Conservation (phyloP, 805 yeast species). For the Ogataea pignaliae region DNA sequence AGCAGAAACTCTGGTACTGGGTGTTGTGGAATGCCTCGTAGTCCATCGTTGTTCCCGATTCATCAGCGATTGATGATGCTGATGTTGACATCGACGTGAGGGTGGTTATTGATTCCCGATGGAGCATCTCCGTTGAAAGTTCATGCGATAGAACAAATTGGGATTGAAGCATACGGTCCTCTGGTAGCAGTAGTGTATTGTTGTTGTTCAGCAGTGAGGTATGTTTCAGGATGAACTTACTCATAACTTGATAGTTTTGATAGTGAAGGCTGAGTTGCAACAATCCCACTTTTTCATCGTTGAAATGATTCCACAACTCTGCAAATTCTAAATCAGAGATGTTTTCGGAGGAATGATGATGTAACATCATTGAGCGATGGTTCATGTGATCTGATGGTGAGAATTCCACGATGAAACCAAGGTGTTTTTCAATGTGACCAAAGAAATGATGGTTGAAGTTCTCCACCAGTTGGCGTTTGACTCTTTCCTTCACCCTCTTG, state of each 20-base stretch:
- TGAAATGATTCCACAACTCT: not conserved
- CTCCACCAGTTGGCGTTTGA: not conserved
- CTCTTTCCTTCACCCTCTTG: not conserved
- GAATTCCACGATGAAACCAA: not conserved
- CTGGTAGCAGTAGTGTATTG: not conserved
- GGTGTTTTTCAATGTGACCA: not conserved
- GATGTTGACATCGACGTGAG: too few relatives aligned
- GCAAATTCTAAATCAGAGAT: not conserved
- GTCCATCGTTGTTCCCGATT: too few relatives aligned
- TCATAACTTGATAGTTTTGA: not conserved
- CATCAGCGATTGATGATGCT: too few relatives aligned
- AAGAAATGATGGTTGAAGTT: constrained; percentile 1
- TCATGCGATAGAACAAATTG: not conserved
- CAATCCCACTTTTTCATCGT: not conserved
- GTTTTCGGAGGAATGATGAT: not conserved
- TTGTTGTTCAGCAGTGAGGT: not conserved
- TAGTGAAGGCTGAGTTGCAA: not conserved
- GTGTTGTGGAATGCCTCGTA: too few relatives aligned
- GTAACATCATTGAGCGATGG: not conserved
- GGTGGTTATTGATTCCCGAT: too few relatives aligned
- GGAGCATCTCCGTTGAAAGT: not conserved
- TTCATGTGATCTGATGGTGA: too few relatives aligned
- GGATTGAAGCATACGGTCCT: not conserved
- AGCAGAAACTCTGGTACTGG: too few relatives aligned
- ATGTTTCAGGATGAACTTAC: not conserved